Base-by-base conservation (phyloP, 1,139 yeast genomes). In the Zygosaccharomyces pseudobailii region DNA sequence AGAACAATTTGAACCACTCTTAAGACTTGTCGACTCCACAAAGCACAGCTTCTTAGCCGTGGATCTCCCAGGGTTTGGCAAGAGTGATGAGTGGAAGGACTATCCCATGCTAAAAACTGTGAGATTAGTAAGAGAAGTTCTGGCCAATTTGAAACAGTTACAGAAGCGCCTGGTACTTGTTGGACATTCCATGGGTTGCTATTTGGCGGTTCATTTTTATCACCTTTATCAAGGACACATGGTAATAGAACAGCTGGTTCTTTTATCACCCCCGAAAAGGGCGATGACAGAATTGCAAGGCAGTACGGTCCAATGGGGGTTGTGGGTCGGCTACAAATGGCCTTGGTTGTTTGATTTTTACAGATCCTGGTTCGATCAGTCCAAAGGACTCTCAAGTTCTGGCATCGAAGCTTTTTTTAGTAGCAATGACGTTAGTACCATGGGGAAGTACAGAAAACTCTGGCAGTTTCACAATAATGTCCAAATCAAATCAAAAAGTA, bases 31-130 rank as follows among this genome's bases (percentile, higher is more conserved):
- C 40, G 71, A 82, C 33, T 78, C 75, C 50, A 71, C 73, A 55
- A 82, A 78, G 54, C 69, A 47, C 21, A 36, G 40, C 1, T 63
- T 82, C 19, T 55, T 79, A 42, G 72, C 85, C 0, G 54, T 84
- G 31, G 90, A 84, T 60, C 65, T 83, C 41, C 88, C 88, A 0
- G 90, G 90, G 0, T 83, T 83, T 62, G 90, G 90, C 1, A 74
- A 75, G 55, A 61, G 66, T 42, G 61, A 50, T 13, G 59, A 57
- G 30, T 39, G 45, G 42, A 45, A 42, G 7, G 40, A 45, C 2
- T 62, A 61, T 43, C 45, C 51, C 0, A 62, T 62, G 65, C 6
- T 28, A 5, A 42, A 50, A n/a, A 54, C 61, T 4, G 57, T 52
- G 20, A 23, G 37, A 19, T 23, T 42, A 10, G 32, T 48, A 6